Percentiles rank a stretch among this genome's conserved stretches.
Conservation (phyloP, 192 early-diverging fungal genomes). For the Coemansia sp. region DNA sequence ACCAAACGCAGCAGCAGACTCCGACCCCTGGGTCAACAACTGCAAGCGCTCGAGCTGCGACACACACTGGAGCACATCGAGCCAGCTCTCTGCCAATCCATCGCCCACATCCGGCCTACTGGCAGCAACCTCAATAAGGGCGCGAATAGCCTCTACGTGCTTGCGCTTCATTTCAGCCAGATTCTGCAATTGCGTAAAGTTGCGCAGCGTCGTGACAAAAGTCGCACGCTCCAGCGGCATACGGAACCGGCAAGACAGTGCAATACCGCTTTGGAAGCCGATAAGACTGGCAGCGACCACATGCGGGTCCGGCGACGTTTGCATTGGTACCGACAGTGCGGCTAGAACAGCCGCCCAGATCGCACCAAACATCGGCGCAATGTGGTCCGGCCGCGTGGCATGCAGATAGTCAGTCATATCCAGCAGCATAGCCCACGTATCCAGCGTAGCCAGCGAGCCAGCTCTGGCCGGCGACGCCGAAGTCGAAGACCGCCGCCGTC, state of each 20-base stretch:
- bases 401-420: conserved; percentile 62
- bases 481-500: not conserved
- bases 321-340: conserved; percentile 78
- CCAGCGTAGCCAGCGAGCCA: conserved; percentile 24
- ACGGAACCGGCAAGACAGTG: conserved; percentile 78
- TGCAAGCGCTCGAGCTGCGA: conserved; percentile 89
- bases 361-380: conserved; percentile 88
- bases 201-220: conserved; percentile 87
- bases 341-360: conserved; percentile 89
- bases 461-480: not conserved
- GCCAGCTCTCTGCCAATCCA: conserved; percentile 71
- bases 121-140: conserved; percentile 77
- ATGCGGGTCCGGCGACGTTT: conserved; percentile 77
- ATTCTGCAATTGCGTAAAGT: conserved; percentile 85
- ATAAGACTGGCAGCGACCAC: conserved; percentile 71
- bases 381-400: conserved; percentile 83
- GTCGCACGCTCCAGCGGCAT: conserved; percentile 89
- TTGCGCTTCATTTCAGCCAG: conserved; percentile 85
- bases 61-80: conserved; percentile 80
- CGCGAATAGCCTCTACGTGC: conserved; percentile 88
- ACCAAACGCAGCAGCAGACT: conserved; percentile 9
- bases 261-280: conserved; percentile 81
- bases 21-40: conserved; percentile 55
- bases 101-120: conserved; percentile 61
- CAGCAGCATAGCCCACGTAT: conserved; percentile 42